Evolutionary conservation across 805 yeast genomes (phyloP), one percentile per base, ranked within the genome.

Genomic region (Cephaloascus albidus): DNA sequence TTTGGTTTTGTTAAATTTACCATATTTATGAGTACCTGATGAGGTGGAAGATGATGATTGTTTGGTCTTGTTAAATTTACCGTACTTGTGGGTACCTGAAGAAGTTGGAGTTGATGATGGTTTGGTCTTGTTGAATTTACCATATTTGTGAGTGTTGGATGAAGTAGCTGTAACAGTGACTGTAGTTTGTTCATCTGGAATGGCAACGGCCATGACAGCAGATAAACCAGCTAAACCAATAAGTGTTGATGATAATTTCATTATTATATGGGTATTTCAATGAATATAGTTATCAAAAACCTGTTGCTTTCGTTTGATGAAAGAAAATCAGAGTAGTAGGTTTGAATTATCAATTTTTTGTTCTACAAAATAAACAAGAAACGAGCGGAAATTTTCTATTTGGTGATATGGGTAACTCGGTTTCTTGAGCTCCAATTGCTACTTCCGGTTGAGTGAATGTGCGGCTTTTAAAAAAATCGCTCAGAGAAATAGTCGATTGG

Each of bases 61-160:
- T 54, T 60, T 59, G 57, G 59, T 55, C 38, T 53, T 69, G 66
- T 75, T 65, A 53, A 75, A 75, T 52, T 67, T 67, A 47, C 85
- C 85, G 47, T 64, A 65, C 45, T 58, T 69, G 64, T 77, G 79
- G 36, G 81, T 76, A 41, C 70, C 68, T 43, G 74, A 59, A 18
- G 59, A 43, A 16, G 63, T 43, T 3, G 74, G 44, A 18, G 56
- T 48, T 36, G 58, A 43, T 4, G 67, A 44, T 30, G 57, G 51
- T 45, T 57, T 48, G 39, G 76, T 68, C 50, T 59, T 55, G 53
- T 57, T 60, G 37, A 59, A 59, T 46, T 58, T 50, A 20, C 64
- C 64, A 42, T 44, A 48, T 36, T 40, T 51, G 53, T 58, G 63
- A 39, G 63, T 57, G 23, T 57, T 60, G 12, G 54, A 39, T 10